Percentiles rank a stretch among this genome's conserved stretches.
These are phyloP conservation scores for Carex myosuroides DNA, from an alignment of 176 grass and related monocot species.

Conservation along the genomic window DNA sequence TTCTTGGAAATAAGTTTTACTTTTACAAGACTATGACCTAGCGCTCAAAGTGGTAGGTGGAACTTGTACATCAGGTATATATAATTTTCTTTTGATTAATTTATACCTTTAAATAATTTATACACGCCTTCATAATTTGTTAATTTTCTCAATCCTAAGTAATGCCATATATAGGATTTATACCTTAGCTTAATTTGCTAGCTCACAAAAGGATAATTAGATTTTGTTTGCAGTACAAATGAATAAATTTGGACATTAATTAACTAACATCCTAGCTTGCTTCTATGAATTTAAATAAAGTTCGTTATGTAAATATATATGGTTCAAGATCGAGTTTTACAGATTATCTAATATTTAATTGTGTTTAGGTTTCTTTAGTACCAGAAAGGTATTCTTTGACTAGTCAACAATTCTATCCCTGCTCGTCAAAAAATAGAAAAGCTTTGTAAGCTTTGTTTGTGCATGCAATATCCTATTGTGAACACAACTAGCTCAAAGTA, in stretches of 20 bases:
- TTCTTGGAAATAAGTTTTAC: conserved; percentile 49
- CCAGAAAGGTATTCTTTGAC: background rate
- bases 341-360: background rate
- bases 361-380: background rate
- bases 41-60: conserved; percentile 51
- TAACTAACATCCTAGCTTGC: background rate
- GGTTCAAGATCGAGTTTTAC: background rate
- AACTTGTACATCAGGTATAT: conserved; percentile 30
- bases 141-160: background rate
- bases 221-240: background rate
- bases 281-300: background rate
- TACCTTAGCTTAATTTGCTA: too few species aligned
- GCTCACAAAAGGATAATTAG: background rate
- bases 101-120: background rate
- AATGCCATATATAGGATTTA: background rate
- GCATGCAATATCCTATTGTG: background rate
- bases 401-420: conserved; percentile 5
- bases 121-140: background rate
- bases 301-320: background rate
- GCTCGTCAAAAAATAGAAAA: background rate
- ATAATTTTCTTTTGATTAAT: background rate
- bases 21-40: conserved; percentile 32
- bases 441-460: background rate
- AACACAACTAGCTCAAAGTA: conserved; percentile 8
- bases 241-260: background rate